Evolutionary conservation across 2,329 filamentous ascomycete species (phyloP).

Genomic region (Ophiosphaerella korrae): DNA sequence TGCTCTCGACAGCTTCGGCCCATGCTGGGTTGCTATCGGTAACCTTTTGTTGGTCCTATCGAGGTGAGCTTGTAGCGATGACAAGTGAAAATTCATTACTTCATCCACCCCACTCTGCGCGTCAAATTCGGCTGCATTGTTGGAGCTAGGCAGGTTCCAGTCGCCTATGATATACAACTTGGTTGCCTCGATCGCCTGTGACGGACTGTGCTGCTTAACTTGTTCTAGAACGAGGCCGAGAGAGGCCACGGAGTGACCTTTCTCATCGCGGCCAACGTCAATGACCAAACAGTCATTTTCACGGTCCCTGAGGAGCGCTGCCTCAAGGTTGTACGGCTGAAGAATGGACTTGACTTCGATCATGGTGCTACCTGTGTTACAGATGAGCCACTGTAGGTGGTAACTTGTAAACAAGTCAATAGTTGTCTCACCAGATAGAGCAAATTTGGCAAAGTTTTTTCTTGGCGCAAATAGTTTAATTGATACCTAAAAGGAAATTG

Average conservation of each 20-base stretch:
- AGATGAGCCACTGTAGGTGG: background rate
- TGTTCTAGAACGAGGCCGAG: slow-evolving; percentile 9
- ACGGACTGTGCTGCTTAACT: slow-evolving; percentile 4
- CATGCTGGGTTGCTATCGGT: background rate
- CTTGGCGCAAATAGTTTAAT: no score
- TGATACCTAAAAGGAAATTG: no score
- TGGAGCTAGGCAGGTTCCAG: slow-evolving; percentile 15
- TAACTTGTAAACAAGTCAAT: background rate
- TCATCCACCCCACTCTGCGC: background rate
- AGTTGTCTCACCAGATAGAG: background rate
- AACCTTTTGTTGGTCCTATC: background rate
- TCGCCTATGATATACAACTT: slow-evolving; percentile 37
- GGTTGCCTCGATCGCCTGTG: slow-evolving; percentile 5
- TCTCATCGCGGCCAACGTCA: slow-evolving; percentile 19
- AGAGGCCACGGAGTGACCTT: slow-evolving; percentile 12
- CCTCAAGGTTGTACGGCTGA: slow-evolving; percentile 18
- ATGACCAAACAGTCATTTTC: slow-evolving; percentile 19
- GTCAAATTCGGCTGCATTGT: background rate
- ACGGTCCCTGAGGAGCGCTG: slow-evolving; percentile 13
- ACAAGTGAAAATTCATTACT: background rate
- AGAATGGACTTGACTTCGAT: slow-evolving; percentile 14
- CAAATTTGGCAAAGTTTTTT: no score
- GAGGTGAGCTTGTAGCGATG: background rate
- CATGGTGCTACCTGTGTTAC: slow-evolving; percentile 11
- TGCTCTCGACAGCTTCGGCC: slow-evolving; percentile 5